A percentile compares a stretch with the other conserved stretches of the same genome.
Evolutionary conservation across 768 basidiomycete species (phyloP).

Genomic region (Stropharia rugosoannulata): DNA sequence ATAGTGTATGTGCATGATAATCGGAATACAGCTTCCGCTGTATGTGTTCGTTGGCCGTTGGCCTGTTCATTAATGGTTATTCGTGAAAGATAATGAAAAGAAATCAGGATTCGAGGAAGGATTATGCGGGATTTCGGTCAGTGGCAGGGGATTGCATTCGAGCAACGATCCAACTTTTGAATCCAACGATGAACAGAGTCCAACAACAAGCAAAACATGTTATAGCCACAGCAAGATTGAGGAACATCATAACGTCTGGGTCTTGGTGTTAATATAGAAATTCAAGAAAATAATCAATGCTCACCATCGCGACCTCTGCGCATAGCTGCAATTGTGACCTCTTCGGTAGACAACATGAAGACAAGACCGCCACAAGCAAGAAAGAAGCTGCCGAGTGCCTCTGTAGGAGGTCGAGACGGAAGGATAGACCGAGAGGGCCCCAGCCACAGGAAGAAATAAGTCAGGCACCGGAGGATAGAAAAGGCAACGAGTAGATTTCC

Average conservation of each 20-base stretch:
- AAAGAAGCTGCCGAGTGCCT: conserved; percentile 85
- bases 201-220: conserved; percentile 88
- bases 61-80: neutral
- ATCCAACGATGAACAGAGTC: conserved; percentile 69
- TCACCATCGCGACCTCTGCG: conserved; percentile 81
- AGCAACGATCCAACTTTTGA: conserved; percentile 79
- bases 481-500: conserved; percentile 82
- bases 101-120: neutral
- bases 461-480: conserved; percentile 77
- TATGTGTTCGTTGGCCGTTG: neutral
- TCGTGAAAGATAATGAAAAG: conserved; percentile 4
- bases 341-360: conserved; percentile 90
- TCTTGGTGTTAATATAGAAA: conserved; percentile 7
- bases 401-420: conserved; percentile 92
- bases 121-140: conserved; percentile 27
- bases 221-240: conserved; percentile 81
- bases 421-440: conserved; percentile 79
- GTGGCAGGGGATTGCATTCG: conserved; percentile 28
- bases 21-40: neutral
- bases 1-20: neutral
- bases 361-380: conserved; percentile 84
- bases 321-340: conserved; percentile 90
- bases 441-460: conserved; percentile 95
- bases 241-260: conserved; percentile 86
- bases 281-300: conserved; percentile 17